phyloP scores from a whole-genome alignment of 2,329 filamentous ascomycete species.

The Raffaelea ambrosiae region DNA sequence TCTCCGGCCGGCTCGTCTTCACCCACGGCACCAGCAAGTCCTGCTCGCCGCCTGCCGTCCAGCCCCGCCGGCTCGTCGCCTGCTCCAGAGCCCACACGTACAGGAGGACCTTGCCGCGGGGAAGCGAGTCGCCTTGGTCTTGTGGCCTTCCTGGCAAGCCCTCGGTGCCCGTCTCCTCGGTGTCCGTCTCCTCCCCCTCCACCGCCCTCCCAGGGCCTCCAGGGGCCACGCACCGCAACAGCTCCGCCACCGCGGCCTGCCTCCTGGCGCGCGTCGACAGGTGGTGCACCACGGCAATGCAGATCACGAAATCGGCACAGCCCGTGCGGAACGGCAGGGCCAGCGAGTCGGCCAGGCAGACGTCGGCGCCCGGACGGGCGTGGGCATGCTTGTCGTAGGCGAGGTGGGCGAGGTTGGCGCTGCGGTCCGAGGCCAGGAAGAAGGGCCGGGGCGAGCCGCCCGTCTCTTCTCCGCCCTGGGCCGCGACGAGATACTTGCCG shows the following conservation, averaged over 20 bases:
- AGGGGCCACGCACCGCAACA: slow-evolving; percentile 56
- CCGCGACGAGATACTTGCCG: slow-evolving; percentile 71
- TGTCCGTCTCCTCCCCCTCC: background rate
- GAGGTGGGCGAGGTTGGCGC: slow-evolving; percentile 44
- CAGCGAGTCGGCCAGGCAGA: slow-evolving; percentile 73
- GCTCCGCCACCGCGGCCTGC: slow-evolving; percentile 59
- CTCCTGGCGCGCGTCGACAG: slow-evolving; percentile 70
- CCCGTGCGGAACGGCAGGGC: slow-evolving; percentile 64
- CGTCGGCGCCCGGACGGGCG: slow-evolving; percentile 40
- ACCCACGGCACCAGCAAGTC: slow-evolving; percentile 98
- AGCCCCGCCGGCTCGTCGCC: slow-evolving; percentile 73
- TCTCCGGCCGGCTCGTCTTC: slow-evolving; percentile 11
- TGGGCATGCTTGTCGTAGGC: slow-evolving; percentile 25
- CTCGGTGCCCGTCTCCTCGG: background rate
- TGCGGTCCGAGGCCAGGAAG: slow-evolving; percentile 81
- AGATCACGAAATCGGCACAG: slow-evolving; percentile 74
- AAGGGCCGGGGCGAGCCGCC: slow-evolving; percentile 55
- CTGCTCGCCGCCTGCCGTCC: slow-evolving; percentile 75
- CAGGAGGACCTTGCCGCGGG: slow-evolving; percentile 61
- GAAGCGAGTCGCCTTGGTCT: background rate
- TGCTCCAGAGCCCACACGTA: slow-evolving; percentile 98
- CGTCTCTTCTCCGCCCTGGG: slow-evolving; percentile 29
- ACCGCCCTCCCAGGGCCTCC: slow-evolving; percentile 12
- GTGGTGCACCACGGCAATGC: slow-evolving; percentile 91
- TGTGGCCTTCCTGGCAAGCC: background rate